phyloP scores from a whole-genome alignment of 352 stramenopile genomes.

The Phytophthora parvispora region DNA sequence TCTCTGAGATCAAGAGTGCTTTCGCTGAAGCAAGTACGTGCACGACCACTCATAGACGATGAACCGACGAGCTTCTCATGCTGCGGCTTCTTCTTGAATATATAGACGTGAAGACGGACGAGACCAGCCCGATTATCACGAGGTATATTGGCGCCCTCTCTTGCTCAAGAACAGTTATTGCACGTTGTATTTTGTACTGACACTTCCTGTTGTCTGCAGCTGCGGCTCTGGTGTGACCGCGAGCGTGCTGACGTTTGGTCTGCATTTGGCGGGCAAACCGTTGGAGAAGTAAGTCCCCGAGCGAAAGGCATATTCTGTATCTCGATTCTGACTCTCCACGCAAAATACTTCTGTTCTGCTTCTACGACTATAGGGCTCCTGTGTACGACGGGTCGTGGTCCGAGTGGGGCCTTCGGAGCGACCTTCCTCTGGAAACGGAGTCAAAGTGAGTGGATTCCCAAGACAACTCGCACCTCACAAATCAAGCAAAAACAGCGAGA shows the following conservation, averaged over 20 bases:
- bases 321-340: slow-evolving; percentile 9
- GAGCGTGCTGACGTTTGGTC: slow-evolving; percentile 68
- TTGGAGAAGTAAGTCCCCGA: slow-evolving; percentile 63
- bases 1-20: slow-evolving; percentile 79
- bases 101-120: slow-evolving; percentile 67
- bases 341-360: background rate
- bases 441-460: slow-evolving; percentile 6
- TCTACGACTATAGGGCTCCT: slow-evolving; percentile 50
- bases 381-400: slow-evolving; percentile 94
- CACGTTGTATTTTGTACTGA: background rate
- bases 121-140: slow-evolving; percentile 72
- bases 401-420: slow-evolving; percentile 80
- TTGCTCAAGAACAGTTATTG: background rate
- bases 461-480: background rate
- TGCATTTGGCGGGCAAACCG: slow-evolving; percentile 73
- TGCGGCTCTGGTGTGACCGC: slow-evolving; percentile 83
- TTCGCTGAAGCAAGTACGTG: slow-evolving; percentile 75
- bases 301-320: background rate
- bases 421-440: slow-evolving; percentile 62
- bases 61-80: slow-evolving; percentile 1
- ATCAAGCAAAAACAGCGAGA: background rate
- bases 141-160: slow-evolving; percentile 39
- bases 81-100: slow-evolving; percentile 1
- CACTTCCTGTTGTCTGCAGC: slow-evolving; percentile 34
- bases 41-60: no score